Conservation (phyloP, 768 basidiomycete genomes). For the Hemileccinum rubropunctum region DNA sequence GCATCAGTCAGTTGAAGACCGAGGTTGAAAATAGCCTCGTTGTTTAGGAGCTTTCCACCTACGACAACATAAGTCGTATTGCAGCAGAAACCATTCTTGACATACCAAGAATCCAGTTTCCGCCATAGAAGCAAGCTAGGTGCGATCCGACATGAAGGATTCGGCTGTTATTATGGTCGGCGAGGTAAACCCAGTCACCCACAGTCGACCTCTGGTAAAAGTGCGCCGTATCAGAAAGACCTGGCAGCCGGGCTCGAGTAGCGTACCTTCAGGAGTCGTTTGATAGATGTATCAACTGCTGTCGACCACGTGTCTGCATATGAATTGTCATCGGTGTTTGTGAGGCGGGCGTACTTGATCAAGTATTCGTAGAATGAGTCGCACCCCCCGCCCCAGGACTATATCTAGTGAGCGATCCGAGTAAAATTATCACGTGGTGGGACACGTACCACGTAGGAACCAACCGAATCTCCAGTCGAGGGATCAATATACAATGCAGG, state of each 20-base stretch:
- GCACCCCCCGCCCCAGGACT: slow-evolving; percentile 71
- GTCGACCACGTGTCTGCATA: slow-evolving; percentile 67
- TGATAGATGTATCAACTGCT: slow-evolving; percentile 71
- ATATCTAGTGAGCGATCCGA: not conserved
- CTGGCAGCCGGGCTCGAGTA: accelerated
- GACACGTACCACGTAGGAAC: slow-evolving; percentile 50
- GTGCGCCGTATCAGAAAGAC: not conserved
- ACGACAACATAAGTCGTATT: slow-evolving; percentile 1
- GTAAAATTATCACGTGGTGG: not conserved
- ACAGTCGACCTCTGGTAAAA: slow-evolving; percentile 58
- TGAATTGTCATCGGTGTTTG: slow-evolving; percentile 60
- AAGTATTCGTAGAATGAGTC: slow-evolving; percentile 81
- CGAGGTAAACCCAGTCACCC: slow-evolving; percentile 58
- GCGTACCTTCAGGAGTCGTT: slow-evolving; percentile 51
- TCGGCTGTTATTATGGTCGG: slow-evolving; percentile 49
- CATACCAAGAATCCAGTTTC: slow-evolving; percentile 73
- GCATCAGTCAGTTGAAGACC: slow-evolving; percentile 65
- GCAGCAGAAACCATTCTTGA: not conserved
- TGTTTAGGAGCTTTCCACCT: slow-evolving; percentile 70
- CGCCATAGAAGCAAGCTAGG: slow-evolving; percentile 70
- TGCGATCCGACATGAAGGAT: slow-evolving; percentile 70
- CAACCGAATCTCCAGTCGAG: slow-evolving; percentile 47
- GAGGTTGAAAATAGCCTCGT: slow-evolving; percentile 62
- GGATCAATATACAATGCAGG: slow-evolving; percentile 61
- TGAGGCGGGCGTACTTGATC: slow-evolving; percentile 66